A percentile compares a stretch with the other conserved stretches of the same genome.
Conservation (phyloP, 2,329 filamentous ascomycete species). For the Alternaria incomplexa region DNA sequence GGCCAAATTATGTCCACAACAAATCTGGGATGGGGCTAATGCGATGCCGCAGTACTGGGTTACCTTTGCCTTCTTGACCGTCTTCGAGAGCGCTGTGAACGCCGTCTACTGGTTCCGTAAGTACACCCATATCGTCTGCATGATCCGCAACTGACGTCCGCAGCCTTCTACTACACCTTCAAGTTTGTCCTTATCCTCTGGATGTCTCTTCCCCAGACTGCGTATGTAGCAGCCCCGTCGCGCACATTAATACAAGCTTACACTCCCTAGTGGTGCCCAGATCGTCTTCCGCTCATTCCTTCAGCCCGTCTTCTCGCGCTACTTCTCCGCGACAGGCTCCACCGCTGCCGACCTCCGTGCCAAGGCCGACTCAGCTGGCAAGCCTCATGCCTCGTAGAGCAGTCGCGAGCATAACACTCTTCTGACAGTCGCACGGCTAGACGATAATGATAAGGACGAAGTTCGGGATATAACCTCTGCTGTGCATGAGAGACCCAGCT, state of each 20-base stretch:
- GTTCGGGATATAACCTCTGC: constrained; percentile 12
- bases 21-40: constrained; percentile 20
- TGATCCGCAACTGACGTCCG: constrained; percentile 15
- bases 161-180: constrained; percentile 98
- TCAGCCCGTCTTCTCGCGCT: constrained; percentile 87
- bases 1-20: not conserved
- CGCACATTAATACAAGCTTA: constrained; percentile 11
- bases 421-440: constrained; percentile 41
- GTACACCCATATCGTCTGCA: constrained; percentile 14
- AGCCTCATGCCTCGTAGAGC: constrained; percentile 43
- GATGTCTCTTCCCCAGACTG: constrained; percentile 94
- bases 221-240: constrained; percentile 64
- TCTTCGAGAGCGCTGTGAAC: constrained; percentile 81
- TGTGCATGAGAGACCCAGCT: constrained; percentile 13
- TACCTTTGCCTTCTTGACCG: constrained; percentile 81
- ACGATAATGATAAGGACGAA: constrained; percentile 10
- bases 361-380: constrained; percentile 75
- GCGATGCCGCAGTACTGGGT: constrained; percentile 74
- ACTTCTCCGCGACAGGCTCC: constrained; percentile 76
- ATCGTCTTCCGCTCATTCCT: constrained; percentile 96
- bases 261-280: constrained; percentile 77
- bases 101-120: constrained; percentile 86
- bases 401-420: constrained; percentile 19
- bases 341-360: constrained; percentile 87
- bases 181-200: constrained; percentile 98